Conservation (phyloP, 225 moss, liverwort and hornwort species). For the Marchantia polymorpha region DNA sequence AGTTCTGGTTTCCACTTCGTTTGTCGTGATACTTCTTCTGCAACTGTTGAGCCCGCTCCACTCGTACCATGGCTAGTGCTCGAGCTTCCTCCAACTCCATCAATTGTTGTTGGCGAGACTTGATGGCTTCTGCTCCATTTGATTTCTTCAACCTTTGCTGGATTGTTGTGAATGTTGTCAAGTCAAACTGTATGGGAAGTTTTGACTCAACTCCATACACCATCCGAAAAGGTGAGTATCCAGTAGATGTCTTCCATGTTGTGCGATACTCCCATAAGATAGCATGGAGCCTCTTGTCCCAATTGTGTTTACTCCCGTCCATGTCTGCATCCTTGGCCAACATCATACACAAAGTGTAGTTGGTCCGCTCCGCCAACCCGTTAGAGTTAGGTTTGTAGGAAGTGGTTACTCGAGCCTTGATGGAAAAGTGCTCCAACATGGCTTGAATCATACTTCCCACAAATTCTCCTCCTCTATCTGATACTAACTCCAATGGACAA, state of each 20-base stretch:
- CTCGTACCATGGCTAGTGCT: too few species aligned
- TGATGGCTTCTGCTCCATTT: too few species aligned
- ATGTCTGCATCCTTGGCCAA: neutral
- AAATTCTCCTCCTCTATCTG: neutral
- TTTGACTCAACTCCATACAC: slow-evolving; percentile 1
- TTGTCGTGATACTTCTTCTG: too few species aligned
- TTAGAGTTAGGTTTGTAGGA: slow-evolving; percentile 14
- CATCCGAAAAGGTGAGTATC: neutral
- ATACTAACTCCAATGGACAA: neutral
- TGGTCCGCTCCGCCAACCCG: neutral
- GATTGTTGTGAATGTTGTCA: neutral
- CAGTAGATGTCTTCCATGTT: neutral
- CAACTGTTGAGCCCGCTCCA: too few species aligned
- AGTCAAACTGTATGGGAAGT: neutral
- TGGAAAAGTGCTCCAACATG: neutral
- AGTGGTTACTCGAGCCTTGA: neutral
- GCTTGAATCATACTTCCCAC: neutral
- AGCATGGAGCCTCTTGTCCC: neutral
- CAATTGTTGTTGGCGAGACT: too few species aligned
- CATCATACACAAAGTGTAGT: neutral
- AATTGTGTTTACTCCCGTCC: neutral
- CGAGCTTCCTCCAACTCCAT: too few species aligned
- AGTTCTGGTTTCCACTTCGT: too few species aligned
- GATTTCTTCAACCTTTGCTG: too few species aligned
- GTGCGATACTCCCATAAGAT: slow-evolving; percentile 13